These are phyloP conservation scores for Dunaliella sp. DNA, from an alignment of 139 green algal species.

Conservation along the genomic window DNA sequence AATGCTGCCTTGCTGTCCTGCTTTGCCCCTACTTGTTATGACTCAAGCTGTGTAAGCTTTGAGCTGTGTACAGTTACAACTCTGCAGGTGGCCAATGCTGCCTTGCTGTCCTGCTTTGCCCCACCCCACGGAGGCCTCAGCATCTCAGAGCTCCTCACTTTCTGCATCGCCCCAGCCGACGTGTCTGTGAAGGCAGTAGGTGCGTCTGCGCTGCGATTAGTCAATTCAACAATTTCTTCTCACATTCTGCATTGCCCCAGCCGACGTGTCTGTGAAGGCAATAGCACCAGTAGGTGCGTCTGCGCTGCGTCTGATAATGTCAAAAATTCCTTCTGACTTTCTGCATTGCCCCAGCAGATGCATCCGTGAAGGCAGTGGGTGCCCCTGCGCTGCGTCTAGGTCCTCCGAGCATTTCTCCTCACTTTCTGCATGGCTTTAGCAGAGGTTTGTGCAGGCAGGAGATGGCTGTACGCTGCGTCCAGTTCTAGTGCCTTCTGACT, in stretches of 20 bases:
- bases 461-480: too few species aligned
- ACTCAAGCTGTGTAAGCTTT: too few species aligned
- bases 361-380: conserved; percentile 22
- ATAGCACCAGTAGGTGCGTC: too few species aligned
- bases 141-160: conserved; percentile 24
- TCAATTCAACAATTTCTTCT: too few species aligned
- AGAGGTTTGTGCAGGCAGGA: conserved; percentile 25
- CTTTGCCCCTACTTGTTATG: too few species aligned
- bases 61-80: too few species aligned
- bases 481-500: too few species aligned
- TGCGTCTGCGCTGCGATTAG: too few species aligned
- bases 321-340: conserved; percentile 32
- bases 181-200: conserved; percentile 22
- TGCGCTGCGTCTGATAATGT: too few species aligned
- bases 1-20: background rate
- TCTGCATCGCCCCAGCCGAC: conserved; percentile 35
- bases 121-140: background rate
- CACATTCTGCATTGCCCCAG: conserved; percentile 31
- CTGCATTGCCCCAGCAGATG: conserved; percentile 31
- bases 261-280: conserved; percentile 25
- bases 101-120: background rate
- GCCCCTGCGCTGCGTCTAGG: too few species aligned
- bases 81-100: background rate
- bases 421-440: conserved; percentile 29
- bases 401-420: too few species aligned